These are phyloP conservation scores for Rhynchospora tenuis DNA, from an alignment of 176 grass and related monocot genomes.

Conservation along the genomic window DNA sequence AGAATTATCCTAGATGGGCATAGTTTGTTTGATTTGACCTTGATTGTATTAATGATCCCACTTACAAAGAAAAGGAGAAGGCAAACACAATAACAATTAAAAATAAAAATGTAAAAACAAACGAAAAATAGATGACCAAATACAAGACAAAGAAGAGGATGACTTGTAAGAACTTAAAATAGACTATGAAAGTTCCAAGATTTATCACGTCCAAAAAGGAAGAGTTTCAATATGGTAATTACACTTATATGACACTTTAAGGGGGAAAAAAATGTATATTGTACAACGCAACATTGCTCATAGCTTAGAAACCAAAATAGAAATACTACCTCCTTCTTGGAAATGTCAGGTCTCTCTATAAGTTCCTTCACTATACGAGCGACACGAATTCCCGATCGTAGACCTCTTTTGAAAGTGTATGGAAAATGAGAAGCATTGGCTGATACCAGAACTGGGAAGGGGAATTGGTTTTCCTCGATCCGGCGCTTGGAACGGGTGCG, in stretches of 20 bases:
- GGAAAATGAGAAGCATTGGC: constrained; percentile 58
- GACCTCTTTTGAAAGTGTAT: constrained; percentile 56
- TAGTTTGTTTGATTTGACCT: not conserved
- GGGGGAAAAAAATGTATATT: not conserved
- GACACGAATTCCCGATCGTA: constrained; percentile 72
- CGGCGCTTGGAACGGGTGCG: not conserved
- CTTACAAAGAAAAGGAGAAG: not conserved
- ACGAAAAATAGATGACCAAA: not conserved
- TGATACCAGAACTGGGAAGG: constrained; percentile 42
- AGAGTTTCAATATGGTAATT: not conserved
- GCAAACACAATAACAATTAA: not conserved
- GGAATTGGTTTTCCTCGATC: not conserved
- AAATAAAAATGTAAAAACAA: not conserved
- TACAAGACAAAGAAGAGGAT: not conserved
- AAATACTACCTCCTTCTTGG: constrained; percentile 17
- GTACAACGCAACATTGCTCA: not conserved
- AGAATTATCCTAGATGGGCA: not conserved
- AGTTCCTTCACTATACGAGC: constrained; percentile 86
- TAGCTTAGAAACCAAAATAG: not conserved
- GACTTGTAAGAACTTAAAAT: not conserved
- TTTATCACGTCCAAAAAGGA: not conserved
- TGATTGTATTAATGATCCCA: not conserved
- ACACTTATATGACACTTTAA: no score
- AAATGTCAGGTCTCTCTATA: constrained; percentile 25
- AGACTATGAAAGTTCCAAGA: not conserved